Evolutionary conservation across 2,329 filamentous ascomycete genomes (phyloP).

Genomic region (Lasiodiplodia sp.): DNA sequence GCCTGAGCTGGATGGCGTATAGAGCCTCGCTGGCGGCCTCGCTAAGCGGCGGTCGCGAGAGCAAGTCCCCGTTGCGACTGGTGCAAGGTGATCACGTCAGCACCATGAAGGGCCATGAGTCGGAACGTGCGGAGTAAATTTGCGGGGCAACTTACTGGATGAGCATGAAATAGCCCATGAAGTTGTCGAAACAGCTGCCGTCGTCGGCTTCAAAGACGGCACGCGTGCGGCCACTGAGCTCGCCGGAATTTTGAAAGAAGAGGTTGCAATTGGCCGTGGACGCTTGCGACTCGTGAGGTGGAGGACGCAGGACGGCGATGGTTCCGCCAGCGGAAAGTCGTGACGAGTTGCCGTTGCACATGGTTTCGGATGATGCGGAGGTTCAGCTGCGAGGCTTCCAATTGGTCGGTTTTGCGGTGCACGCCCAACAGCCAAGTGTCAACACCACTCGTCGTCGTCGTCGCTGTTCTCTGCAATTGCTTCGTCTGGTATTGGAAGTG

Average conservation of each 20-base stretch:
- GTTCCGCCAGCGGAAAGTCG: conserved; percentile 26
- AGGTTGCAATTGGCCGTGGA: conserved; percentile 26
- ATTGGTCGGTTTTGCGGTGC: conserved; percentile 6
- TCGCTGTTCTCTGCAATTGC: neutral
- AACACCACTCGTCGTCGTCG: conserved; percentile 10
- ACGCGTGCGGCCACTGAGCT: conserved; percentile 4
- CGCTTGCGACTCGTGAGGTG: conserved; percentile 6
- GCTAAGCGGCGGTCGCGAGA: conserved; percentile 5
- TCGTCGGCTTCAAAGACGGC: conserved; percentile 23
- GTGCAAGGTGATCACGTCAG: neutral
- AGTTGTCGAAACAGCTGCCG: conserved; percentile 12
- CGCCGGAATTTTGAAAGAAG: conserved; percentile 25
- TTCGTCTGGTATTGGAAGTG: neutral
- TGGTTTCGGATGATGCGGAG: conserved; percentile 2
- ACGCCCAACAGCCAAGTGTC: conserved; percentile 23
- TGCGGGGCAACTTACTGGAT: conserved; percentile 24
- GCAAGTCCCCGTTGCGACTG: conserved; percentile 29
- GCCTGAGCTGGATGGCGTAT: conserved; percentile 22
- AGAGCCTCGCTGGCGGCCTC: conserved; percentile 26
- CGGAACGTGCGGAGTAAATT: neutral
- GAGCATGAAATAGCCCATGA: conserved; percentile 24
- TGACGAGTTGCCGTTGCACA: conserved; percentile 27
- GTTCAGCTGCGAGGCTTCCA: neutral
- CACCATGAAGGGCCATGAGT: neutral
- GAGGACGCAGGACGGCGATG: conserved; percentile 29